Evolutionary conservation across 352 stramenopile species (phyloP), one percentile per base, ranked within the genome.

Genomic region (Phytopythium montanum): DNA sequence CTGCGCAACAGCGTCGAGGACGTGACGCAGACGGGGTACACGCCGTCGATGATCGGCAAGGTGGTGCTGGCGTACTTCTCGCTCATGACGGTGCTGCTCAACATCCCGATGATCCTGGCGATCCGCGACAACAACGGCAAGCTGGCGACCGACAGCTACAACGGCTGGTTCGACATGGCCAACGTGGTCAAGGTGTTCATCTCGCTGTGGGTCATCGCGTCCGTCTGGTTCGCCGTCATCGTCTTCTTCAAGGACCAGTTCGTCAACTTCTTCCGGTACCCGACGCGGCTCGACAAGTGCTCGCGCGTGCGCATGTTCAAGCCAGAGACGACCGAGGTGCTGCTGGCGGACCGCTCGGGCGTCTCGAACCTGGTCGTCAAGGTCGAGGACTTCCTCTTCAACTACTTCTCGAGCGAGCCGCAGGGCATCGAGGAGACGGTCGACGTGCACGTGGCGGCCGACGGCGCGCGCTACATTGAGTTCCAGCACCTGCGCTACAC

Each of bases 401-500:
- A 65, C 10, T 65, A 75, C 58, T 65, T 56, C 23, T 54, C 48
- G 18, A 19, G 19, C 16, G 57, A 41, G 26, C 66, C 68, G 25
- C 65, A 83, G 45, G 73, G 76, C 21, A 71, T 82, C 31, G 69
- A 88, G 53, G 65, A 81, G 53, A 90, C 81, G 0, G 68, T 90
- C 26, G 62, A 52, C 1, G 78, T 90, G 39, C 54, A 75, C 33
- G 62, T 39, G 0, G 72, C 76, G 16, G 56, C 53, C 0, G 72
- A 82, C 34, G 76, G 76, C 12, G 61, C 31, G 10, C 76, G 76
- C 9, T 81, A 66, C 50, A 51, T 85, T 2, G 76, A 87, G 59
- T 87, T 87, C 62, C 74, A 87, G 58, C 76, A 87, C 63, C n/a
- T 87, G 38, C 76, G 76, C 42, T 87, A 85, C 64, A 81, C 67